phyloP scores from a whole-genome alignment of 192 early-diverging fungal genomes.

The Martensiomyces pterosporus region DNA sequence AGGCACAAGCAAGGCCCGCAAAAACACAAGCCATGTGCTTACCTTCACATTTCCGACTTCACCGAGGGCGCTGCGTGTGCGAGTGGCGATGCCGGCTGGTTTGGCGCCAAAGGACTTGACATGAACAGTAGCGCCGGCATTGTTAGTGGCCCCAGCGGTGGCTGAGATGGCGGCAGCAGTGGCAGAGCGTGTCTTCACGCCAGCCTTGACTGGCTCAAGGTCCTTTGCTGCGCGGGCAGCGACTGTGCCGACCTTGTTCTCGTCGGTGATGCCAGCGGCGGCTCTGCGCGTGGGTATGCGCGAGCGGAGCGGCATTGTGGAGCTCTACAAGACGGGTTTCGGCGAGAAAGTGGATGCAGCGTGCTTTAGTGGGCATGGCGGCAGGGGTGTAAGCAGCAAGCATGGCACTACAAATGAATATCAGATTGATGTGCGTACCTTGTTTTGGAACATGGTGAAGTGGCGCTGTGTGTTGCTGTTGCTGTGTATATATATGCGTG shows the following conservation, averaged over 20 bases:
- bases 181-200: constrained; percentile 8
- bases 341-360: too few species aligned
- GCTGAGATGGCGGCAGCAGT: constrained; percentile 1
- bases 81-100: background rate
- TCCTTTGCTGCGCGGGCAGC: constrained; percentile 9
- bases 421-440: constrained; percentile 27
- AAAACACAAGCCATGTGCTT: background rate
- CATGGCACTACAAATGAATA: too few species aligned
- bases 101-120: constrained; percentile 24
- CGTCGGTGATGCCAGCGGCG: constrained; percentile 24
- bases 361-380: too few species aligned
- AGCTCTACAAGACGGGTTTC: constrained; percentile 28
- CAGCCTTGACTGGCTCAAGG: constrained; percentile 10
- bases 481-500: background rate
- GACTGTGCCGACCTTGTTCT: constrained; percentile 27
- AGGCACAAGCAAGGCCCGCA: too few species aligned
- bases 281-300: constrained; percentile 38
- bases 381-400: too few species aligned
- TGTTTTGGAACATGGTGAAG: constrained; percentile 44
- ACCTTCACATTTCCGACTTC: constrained; percentile 32
- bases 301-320: constrained; percentile 35
- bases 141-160: too few species aligned
- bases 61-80: constrained; percentile 27
- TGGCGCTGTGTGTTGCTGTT: background rate
- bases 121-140: background rate